Evolutionary conservation across 441 rosid genomes (phyloP).

Genomic region (Pelargonium fulgidum): DNA sequence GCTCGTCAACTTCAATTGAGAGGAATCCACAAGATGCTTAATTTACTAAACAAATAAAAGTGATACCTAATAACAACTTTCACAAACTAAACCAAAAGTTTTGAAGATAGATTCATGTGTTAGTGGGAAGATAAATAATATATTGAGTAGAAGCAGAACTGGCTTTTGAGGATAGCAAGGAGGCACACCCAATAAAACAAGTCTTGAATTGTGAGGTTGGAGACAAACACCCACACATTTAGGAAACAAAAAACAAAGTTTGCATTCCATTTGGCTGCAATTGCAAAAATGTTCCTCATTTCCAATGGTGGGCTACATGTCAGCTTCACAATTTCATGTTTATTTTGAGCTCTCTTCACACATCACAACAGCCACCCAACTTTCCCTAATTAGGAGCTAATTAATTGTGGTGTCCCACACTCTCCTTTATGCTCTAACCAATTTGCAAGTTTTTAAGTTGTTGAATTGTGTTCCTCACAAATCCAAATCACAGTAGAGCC

Average conservation of each 20-base stretch:
- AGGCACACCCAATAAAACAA: background rate
- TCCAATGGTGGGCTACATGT: background rate
- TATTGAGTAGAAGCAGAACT: background rate
- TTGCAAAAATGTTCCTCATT: no score
- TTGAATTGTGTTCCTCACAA: background rate
- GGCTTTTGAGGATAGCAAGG: slow-evolving; percentile 3
- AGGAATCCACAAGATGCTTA: background rate
- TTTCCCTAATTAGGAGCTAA: background rate
- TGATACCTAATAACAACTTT: background rate
- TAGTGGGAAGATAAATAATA: background rate
- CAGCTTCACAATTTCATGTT: background rate
- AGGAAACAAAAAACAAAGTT: background rate
- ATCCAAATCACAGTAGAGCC: background rate
- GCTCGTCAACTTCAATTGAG: no score
- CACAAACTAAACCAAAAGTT: background rate
- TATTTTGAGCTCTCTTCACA: background rate
- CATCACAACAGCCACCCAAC: slow-evolving; percentile 1
- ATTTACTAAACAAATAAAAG: background rate
- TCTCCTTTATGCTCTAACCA: background rate
- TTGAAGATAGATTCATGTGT: background rate
- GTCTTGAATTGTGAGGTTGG: background rate
- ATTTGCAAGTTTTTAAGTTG: background rate
- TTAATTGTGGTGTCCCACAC: background rate
- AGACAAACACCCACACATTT: background rate
- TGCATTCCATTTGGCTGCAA: no score